These are phyloP conservation scores for Aspergillus sp. DNA, from an alignment of 2,329 filamentous ascomycete genomes.

Conservation along the genomic window DNA sequence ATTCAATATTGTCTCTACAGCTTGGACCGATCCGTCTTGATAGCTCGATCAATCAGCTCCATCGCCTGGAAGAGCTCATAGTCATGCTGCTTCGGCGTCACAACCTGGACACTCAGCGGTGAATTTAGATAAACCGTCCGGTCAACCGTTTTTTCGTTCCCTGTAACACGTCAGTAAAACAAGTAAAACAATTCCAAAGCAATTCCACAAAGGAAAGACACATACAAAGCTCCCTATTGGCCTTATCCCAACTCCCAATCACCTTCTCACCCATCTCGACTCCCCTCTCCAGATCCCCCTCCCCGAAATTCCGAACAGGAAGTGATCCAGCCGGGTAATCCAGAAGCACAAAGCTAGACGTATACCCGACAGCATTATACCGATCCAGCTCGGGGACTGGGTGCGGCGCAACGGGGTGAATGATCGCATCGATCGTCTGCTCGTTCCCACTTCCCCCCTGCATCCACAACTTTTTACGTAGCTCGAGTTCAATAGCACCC, in stretches of 20 bases:
- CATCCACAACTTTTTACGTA: conserved; percentile 57
- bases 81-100: conserved; percentile 57
- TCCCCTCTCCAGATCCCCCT: conserved; percentile 51
- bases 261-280: conserved; percentile 43
- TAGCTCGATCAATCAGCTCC: conserved; percentile 50
- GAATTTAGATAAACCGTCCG: conserved; percentile 55
- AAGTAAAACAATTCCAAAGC: neutral
- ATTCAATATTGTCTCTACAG: neutral
- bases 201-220: no score
- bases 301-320: conserved; percentile 53
- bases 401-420: conserved; percentile 65
- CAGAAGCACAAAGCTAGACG: conserved; percentile 60
- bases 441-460: conserved; percentile 13
- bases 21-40: conserved; percentile 19
- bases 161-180: conserved; percentile 21
- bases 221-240: conserved; percentile 59
- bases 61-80: conserved; percentile 55
- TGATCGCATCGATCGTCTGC: conserved; percentile 57
- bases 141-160: conserved; percentile 51
- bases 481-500: conserved; percentile 54
- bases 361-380: conserved; percentile 64
- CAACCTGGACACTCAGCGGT: conserved; percentile 57
- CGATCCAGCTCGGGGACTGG: conserved; percentile 62
- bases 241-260: conserved; percentile 60
- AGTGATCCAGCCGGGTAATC: conserved; percentile 62